Base-by-base conservation (phyloP, 2,329 filamentous ascomycete species). In the Neurospora sp. region DNA sequence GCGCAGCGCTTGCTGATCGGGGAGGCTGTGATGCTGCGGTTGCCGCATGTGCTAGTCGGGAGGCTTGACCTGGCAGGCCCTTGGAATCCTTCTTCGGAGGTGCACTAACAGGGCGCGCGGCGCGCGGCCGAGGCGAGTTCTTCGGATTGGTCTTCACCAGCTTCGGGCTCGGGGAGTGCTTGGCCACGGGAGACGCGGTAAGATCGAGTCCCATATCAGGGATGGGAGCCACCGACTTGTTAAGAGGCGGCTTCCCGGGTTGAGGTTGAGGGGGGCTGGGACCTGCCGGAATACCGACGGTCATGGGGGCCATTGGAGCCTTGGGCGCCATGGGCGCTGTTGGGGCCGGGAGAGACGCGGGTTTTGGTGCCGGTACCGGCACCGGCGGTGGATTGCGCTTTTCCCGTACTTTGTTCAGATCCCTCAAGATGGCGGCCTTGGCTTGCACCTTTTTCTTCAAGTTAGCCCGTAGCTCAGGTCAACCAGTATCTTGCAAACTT, bases 201-300 rank as follows among this genome's bases (percentile, higher is more conserved):
- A 72, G 71, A 81, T 81, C 83, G 77, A 86, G 81, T 37, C 84
- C 85, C 84, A 87, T 87, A 72, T 87, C 84, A 1, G 86, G 84
- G 72, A 88, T 84, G 0, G 86, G 83, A 17, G 86, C 86, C 67
- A 85, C 80, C 15, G 83, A 80, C 74, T 82, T 83, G 40, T 74
- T 77, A 68, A 81, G 52, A 62, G 52, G 80, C 39, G 80, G 76
- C 66, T 78, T 79, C 68, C 77, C 74, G 15, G 77, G 75, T 77
- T 74, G 3, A 74, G 70, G 10, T 62, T 67, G 28, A 67, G 39
- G 66, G 67, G 68, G 46, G 65, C 40, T n/a, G 12, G 62, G 46
- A 36, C 66, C 57, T 12, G 67, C 19, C 33, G 70, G 43, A 8
- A 65, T 65, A 12, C 67, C 38, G 40, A 67, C 40, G 15, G 66